Conservation (phyloP, 2,329 filamentous ascomycete genomes). For the Bipolaris oryzae region DNA sequence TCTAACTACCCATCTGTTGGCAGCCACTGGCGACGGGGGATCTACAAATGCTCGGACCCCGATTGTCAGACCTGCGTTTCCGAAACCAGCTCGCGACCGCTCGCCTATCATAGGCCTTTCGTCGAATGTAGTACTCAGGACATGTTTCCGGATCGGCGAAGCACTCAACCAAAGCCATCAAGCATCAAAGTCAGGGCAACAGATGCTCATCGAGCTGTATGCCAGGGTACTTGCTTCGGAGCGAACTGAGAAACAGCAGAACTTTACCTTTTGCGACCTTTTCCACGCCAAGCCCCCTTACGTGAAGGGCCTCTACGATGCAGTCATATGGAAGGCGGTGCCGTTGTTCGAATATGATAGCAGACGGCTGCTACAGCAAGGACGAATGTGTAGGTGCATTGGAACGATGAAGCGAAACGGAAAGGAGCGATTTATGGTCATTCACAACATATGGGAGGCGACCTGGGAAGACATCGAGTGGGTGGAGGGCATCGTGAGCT, state of each 20-base stretch:
- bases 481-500: conserved; percentile 53
- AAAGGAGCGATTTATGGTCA: conserved; percentile 52
- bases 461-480: conserved; percentile 61
- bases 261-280: conserved; percentile 69
- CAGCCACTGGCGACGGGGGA: conserved; percentile 7
- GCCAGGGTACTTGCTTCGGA: conserved; percentile 64
- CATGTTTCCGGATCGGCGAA: conserved; percentile 69
- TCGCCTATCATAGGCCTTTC: conserved; percentile 62
- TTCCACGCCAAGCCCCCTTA: conserved; percentile 65
- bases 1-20: conserved; percentile 21
- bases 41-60: conserved; percentile 38
- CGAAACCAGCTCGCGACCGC: conserved; percentile 56
- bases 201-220: conserved; percentile 65
- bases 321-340: conserved; percentile 53
- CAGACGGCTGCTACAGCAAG: conserved; percentile 50
- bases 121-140: conserved; percentile 56
- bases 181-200: conserved; percentile 56
- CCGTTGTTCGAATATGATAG: conserved; percentile 56
- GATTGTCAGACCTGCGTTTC: conserved; percentile 61
- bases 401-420: conserved; percentile 56
- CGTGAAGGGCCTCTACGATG: conserved; percentile 53
- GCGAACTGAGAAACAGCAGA: conserved; percentile 62
- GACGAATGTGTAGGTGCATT: conserved; percentile 56
- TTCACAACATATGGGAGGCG: conserved; percentile 60
- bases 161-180: conserved; percentile 59